These are phyloP conservation scores for Ceratobasidium sp. DNA, from an alignment of 1,284 basidiomycete species.

Conservation along the genomic window DNA sequence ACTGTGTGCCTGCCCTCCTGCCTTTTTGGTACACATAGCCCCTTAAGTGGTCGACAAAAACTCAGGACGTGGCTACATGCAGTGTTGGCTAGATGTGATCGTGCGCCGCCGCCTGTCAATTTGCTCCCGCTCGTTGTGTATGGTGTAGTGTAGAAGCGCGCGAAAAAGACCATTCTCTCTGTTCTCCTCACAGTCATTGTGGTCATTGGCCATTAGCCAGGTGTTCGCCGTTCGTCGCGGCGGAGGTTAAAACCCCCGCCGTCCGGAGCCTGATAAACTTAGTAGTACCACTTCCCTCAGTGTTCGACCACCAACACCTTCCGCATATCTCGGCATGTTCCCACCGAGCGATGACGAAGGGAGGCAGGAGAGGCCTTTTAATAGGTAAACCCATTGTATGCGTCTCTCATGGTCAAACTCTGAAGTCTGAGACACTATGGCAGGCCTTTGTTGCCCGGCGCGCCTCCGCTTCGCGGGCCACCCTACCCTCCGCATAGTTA, in stretches of 20 bases:
- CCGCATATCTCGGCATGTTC: constrained; percentile 2
- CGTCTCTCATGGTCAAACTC: background rate
- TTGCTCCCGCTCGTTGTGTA: constrained; percentile 10
- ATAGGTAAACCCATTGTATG: background rate
- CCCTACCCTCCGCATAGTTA: background rate
- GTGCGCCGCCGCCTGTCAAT: background rate
- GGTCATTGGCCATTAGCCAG: background rate
- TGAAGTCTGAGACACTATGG: too few relatives aligned
- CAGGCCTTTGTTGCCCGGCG: constrained; percentile 27
- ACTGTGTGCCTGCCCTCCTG: background rate
- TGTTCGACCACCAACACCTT: background rate
- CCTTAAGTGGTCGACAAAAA: background rate
- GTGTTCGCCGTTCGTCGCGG: background rate
- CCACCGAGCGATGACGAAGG: constrained; percentile 19
- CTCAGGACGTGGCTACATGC: background rate
- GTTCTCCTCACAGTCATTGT: constrained; percentile 4
- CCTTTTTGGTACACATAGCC: constrained; percentile 20
- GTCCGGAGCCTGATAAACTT: background rate
- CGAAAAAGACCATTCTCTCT: background rate
- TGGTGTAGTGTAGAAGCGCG: background rate
- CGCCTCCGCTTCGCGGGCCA: background rate
- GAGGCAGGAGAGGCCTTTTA: constrained; percentile 8
- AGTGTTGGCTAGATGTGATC: constrained; percentile 26
- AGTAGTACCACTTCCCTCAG: background rate
- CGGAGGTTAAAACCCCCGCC: background rate